Evolutionary conservation across 2,329 filamentous ascomycete genomes (phyloP), one percentile per base, ranked within the genome.

Genomic region (Hypoxylon sp.): DNA sequence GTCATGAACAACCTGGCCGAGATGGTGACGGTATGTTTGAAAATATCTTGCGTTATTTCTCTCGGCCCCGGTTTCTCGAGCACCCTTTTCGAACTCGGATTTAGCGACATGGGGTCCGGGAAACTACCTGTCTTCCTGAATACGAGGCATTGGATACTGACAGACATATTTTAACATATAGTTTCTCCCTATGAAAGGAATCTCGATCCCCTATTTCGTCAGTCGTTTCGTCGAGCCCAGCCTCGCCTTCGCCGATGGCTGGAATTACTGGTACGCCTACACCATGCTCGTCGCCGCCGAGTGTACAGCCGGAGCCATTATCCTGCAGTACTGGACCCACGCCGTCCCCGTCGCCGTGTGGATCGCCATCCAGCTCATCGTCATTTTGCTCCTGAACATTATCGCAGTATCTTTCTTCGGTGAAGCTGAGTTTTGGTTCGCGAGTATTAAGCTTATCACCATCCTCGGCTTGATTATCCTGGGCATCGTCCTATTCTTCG

Each of bases 221-320:
- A 79, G 81, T 65, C 85, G 86, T 32, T 88, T 86, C 60, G 82
- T 88, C 65, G 86, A 88, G 53, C 81, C 82, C 1, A 86, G 83
- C 32, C 77, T 88, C 23, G 83, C 82, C n/a, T 89, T 89, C 67
- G 86, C 87, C 6, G 79, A 81, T 41, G 87, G 85, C 1, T 88
- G 85, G 85, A 88, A 88, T 66, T 89, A 90, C 77, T 89, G 86
- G 83, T 89, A 89, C 71, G 85, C 86, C 1, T 89, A 89, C 70
- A 80, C 84, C 10, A 88, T 90, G 64, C 79, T 88, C 1, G 81
- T 89, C 23, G 87, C 83, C 1, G 85, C 86, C 48, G 87, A 90
- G 75, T 82, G 86, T 14, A 86, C 85, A 0, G 88, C 87, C 1
- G 86, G 85, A 30, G 83, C 83, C 17, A 83, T 90, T 65, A 80